These are phyloP conservation scores for Russula earlei DNA, from an alignment of 768 basidiomycete species.

Conservation along the genomic window DNA sequence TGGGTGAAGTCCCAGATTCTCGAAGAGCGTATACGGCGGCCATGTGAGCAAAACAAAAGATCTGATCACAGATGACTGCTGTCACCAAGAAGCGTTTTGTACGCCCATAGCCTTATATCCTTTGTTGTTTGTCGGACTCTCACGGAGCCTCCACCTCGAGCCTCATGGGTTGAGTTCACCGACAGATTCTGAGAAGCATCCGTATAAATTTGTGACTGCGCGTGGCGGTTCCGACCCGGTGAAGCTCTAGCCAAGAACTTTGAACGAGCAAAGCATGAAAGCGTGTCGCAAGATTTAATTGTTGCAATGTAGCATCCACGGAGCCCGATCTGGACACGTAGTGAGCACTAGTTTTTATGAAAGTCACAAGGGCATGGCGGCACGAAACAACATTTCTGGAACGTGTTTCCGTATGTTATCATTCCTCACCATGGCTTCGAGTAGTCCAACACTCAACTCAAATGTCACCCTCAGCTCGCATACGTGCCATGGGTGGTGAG, in stretches of 20 bases:
- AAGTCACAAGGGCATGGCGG: not conserved
- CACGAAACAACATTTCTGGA: not conserved
- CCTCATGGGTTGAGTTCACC: not conserved
- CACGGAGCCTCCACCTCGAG: too few relatives aligned
- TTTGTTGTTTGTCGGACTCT: constrained; percentile 1
- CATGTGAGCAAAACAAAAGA: not conserved
- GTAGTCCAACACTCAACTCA: too few relatives aligned
- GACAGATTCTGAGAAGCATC: not conserved
- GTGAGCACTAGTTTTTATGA: too few relatives aligned
- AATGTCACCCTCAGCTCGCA: too few relatives aligned
- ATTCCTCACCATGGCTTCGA: too few relatives aligned
- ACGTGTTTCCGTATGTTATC: too few relatives aligned
- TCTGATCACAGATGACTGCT: not conserved
- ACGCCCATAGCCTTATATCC: not conserved
- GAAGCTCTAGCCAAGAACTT: constrained; percentile 8
- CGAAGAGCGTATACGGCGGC: not conserved
- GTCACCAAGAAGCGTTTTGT: not conserved
- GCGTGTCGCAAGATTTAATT: not conserved
- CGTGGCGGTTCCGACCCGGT: not conserved
- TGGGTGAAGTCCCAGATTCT: not conserved
- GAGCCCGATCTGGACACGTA: not conserved
- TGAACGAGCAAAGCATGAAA: not conserved
- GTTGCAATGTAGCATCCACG: not conserved
- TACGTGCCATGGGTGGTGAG: too few relatives aligned
- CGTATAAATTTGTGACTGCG: not conserved